Percentiles rank a stretch among this genome's conserved stretches.
Conservation (phyloP, 192 early-diverging fungal species). For the Backusella parvicylindrica region DNA sequence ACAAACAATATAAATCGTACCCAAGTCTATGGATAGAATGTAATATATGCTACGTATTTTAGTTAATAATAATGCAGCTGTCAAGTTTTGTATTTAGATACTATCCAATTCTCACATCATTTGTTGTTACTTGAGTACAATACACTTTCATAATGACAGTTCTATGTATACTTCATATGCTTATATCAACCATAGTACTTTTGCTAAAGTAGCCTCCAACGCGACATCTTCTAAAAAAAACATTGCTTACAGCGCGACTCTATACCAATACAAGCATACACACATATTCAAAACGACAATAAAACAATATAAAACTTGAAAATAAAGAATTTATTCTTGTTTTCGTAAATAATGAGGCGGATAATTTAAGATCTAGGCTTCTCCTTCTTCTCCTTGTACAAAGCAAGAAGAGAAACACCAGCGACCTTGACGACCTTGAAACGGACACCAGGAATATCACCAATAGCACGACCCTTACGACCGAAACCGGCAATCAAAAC, state of each 20-base stretch:
- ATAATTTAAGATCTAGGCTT: constrained; percentile 88
- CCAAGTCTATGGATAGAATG: no score
- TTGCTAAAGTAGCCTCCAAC: no score
- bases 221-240: background rate
- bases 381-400: constrained; percentile 99
- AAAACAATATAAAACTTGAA: background rate
- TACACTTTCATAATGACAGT: no score
- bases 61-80: no score
- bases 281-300: background rate
- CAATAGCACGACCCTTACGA: constrained; percentile 97
- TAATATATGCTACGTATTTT: no score
- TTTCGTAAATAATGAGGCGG: background rate
- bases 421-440: constrained; percentile 99
- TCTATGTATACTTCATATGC: no score
- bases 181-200: no score
- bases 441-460: constrained; percentile 99
- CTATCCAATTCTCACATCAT: no score
- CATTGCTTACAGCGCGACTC: background rate
- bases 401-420: constrained; percentile 96
- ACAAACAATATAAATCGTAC: no score
- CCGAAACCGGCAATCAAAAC: constrained; percentile 99
- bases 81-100: no score
- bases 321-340: background rate
- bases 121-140: no score
- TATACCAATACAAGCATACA: background rate